Evolutionary conservation across 345 rosid genomes (phyloP), one percentile per base, ranked within the genome.

Genomic region (Aethionema arabicum): DNA sequence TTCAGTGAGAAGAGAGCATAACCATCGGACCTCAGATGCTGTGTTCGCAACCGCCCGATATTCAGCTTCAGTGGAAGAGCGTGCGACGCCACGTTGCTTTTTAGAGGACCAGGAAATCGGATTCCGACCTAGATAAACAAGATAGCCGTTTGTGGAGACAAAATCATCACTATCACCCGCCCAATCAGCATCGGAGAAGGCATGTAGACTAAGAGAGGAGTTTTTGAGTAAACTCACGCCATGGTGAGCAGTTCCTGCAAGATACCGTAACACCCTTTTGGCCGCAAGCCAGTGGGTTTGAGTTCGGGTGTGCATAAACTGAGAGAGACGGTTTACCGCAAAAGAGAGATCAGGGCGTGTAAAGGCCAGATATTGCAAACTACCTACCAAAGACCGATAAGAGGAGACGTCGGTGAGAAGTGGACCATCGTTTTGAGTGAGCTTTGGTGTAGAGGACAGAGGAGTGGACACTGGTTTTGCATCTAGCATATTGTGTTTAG

Each of bases 141-240:
- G 15, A 9, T 48, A 48, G 16, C 11, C 53, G 2, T 9, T 16
- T 4, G 33, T 48, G 4, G 53, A 48, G 2, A 2, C 3, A 5
- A 14, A 16, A 21, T 48, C 53, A 48, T 4, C 6, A 2, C 8
- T 2, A 10, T 48, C 33, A 2, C 53, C 53, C 7, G 53, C 53
- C 53, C 53, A 48, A 7, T 48, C 53, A 1, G 53, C 53, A 16
- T 48, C 53, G 4, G 10, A 4, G 53, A 48, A 48, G 16, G 53
- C 32, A 6, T 48, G 53, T n/a, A n/a, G n/a, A n/a, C 8, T n/a
- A 16, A 16, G 8, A 3, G 2, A 8, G 13, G 11, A 32, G 32
- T 4, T 48, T 48, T 1, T 4, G 8, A 4, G 53, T n/a, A 43
- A 43, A 43, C 2, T 10, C 11, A 6, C 12, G 4, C 53, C 53